Conservation (phyloP, 2,329 filamentous ascomycete genomes). For the Dryadomyces quercus-mongolicae region DNA sequence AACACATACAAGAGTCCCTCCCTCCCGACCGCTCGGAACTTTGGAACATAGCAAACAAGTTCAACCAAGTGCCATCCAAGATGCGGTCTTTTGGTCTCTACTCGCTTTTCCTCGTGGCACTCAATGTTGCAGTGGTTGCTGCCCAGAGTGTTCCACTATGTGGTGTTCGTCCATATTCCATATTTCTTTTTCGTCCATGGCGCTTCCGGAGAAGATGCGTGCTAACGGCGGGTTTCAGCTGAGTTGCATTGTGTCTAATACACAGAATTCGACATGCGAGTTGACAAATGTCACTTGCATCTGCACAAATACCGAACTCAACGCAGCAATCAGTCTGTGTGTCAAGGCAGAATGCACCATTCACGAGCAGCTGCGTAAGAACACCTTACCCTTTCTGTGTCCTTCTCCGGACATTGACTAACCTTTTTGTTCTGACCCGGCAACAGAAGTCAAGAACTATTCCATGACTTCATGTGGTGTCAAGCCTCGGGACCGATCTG, state of each 20-base stretch:
- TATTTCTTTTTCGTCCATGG: background rate
- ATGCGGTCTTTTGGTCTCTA: background rate
- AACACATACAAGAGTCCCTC: no score
- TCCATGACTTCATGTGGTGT: constrained; percentile 16
- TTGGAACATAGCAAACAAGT: background rate
- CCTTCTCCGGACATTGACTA: background rate
- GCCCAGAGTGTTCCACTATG: background rate
- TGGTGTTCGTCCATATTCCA: background rate
- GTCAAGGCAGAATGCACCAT: constrained; percentile 4
- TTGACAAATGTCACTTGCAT: constrained; percentile 1
- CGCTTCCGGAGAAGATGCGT: background rate
- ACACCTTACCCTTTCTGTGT: background rate
- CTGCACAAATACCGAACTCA: constrained; percentile 2
- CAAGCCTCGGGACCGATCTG: constrained; percentile 15
- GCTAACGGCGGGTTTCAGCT: background rate
- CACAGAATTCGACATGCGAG: background rate
- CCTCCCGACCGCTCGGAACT: no score
- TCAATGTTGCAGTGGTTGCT: background rate
- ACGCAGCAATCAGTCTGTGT: background rate
- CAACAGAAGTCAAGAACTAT: constrained; percentile 18
- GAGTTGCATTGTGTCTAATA: background rate
- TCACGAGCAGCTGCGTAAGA: constrained; percentile 5
- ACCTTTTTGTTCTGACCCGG: background rate
- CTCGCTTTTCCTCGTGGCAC: background rate
- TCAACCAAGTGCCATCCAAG: background rate